These are phyloP conservation scores for Solanum rostratum DNA, from an alignment of 257 asterid species.

Conservation along the genomic window DNA sequence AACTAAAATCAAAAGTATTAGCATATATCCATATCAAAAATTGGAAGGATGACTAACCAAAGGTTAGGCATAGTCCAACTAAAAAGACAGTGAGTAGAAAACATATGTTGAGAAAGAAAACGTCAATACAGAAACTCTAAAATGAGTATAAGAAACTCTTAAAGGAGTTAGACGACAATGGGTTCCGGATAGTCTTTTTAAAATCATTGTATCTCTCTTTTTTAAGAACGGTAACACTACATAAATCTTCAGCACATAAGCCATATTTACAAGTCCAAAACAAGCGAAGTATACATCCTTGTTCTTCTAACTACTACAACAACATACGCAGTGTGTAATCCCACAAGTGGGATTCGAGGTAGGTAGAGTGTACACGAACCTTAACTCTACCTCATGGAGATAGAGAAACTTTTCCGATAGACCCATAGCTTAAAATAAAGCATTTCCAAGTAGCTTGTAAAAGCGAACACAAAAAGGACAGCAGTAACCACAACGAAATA, in stretches of 20 bases:
- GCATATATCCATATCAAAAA: not conserved
- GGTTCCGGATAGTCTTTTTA: not conserved
- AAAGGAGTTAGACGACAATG: not conserved
- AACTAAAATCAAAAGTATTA: not conserved
- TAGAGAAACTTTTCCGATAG: not conserved
- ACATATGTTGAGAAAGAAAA: not conserved
- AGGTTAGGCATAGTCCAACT: not conserved
- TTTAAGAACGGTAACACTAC: not conserved
- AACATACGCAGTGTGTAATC: not conserved
- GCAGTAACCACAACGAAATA: not conserved
- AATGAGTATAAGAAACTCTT: not conserved
- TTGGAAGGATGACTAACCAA: not conserved
- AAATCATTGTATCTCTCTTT: not conserved
- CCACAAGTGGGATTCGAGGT: not conserved
- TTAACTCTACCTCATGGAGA: not conserved
- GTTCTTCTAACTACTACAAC: not conserved
- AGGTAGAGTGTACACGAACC: not conserved
- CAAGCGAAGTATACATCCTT: not conserved
- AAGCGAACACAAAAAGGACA: not conserved
- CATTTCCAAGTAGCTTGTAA: not conserved
- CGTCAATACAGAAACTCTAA: not conserved
- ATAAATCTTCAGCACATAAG: not conserved
- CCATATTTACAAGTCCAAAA: not conserved
- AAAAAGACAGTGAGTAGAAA: not conserved
- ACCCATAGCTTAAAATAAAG: not conserved